Evolutionary conservation across 495 filamentous ascomycete species (phyloP), one percentile per base, ranked within the genome.

Genomic region (Clavariopsis aquatica): DNA sequence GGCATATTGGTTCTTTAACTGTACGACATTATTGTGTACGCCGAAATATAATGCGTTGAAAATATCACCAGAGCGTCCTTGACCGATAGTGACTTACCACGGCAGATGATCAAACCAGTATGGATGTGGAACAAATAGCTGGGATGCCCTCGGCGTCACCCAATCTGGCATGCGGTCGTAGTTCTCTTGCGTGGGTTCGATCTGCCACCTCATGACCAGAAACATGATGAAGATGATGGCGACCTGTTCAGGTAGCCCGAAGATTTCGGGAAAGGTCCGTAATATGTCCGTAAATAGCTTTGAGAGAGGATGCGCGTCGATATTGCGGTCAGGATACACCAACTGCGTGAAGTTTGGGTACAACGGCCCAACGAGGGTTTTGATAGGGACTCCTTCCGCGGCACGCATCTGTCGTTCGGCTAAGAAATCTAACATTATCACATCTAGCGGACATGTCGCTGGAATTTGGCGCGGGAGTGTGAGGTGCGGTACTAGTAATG

Each of bases 241-340:
- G 2, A 92, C 83, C 67, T 89, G 86, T 72, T 93, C 91, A 4
- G 91, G 90, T 0, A 93, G 79, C 1, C 76, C 75, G 13, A 76
- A 77, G 8, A 95, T 81, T 62, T 86, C 84, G 0, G 90, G 89
- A 65, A 93, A 92, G 23, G 84, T 86, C 41, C 83, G 77, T 0
- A 93, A 78, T 62, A 94, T 90, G 72, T 93, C 90, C 24, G 88
- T 92, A 69, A 93, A 89, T 9, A 94, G 84, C 66, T 88, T 89
- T 20, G 89, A 92, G 1, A 93, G 79, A 0, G 89, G 88, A 69
- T 93, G 1, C 2, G 86, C 85, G 65, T 82, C 79, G 7, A 74
- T 72, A 63, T 78, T 80, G 34, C 78, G 77, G 52, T 86, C 78
- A 0, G 89, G 88, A 70, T 91, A 87, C 19, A 92, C 80, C 9